Base-by-base conservation (phyloP, 495 filamentous ascomycete species). In the Penicillium taxi region DNA sequence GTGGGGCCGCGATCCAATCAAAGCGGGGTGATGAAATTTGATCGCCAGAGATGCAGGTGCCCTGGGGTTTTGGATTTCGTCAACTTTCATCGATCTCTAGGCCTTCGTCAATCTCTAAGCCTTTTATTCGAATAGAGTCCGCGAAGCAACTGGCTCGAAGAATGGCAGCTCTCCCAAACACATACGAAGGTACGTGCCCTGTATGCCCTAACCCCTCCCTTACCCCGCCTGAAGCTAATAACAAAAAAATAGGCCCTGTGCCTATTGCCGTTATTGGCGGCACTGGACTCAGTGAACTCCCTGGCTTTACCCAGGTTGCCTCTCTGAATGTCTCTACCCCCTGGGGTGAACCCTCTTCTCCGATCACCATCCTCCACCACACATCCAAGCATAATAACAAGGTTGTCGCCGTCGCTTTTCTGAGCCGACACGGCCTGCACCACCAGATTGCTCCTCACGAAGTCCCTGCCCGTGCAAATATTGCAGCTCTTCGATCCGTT, bases 181-280 rank as follows among this genome's bases (percentile, higher is more conserved):
- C 70, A 35, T 77, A 73, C 56, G 45, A 70, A 34, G 69, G 75
- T 73, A 52, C 53, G 55, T 55, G 7, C 6, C 35, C n/a, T 33
- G 16, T 22, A 26, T 33, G 37, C 35, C 16, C 39, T 24, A 36
- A 45, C 43, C 41, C 38, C 36, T 42, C 40, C 42, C 49, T 52
- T 44, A 46, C 44, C 35, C 44, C 17, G 31, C 23, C 26, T 21
- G 7, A 39, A 39, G 19, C 43, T 49, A 44, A 44, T 38, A 22
- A 20, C 37, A 30, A 38, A 41, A 28, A 25, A 39, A 26, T 56
- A 91, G 86, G 74, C 29, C 75, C 82, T 35, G 79, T 96, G 60
- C 77, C 72, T 49, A 94, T 98, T 58, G 91, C 86, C 63, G 87
- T 98, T 41, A 96, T 98, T 40, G 93, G 91, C 56, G 93, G 91